Percentiles rank a stretch among this genome's conserved stretches.
phyloP scores from a whole-genome alignment of 2,329 filamentous ascomycete genomes.

The Colletotrichum phormii region DNA sequence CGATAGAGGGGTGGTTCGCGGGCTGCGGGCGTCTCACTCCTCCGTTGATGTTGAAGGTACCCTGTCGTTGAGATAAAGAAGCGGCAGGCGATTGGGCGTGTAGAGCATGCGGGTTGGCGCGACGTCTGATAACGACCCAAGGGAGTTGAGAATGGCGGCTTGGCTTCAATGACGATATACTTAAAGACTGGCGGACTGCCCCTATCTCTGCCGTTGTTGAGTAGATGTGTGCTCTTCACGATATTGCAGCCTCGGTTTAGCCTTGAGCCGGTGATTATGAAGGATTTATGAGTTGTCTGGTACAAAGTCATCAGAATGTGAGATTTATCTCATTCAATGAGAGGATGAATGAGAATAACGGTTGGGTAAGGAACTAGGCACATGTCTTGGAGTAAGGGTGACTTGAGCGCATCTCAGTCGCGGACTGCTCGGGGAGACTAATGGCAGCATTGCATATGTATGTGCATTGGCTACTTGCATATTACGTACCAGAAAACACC shows the following conservation, averaged over 20 bases:
- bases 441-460: not conserved
- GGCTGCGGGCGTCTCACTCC: slow-evolving; percentile 16
- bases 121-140: slow-evolving; percentile 23
- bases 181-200: not conserved
- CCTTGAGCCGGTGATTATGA: not conserved
- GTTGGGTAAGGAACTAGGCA: not conserved
- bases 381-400: not conserved
- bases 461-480: not conserved
- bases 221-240: not conserved
- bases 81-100: slow-evolving; percentile 17
- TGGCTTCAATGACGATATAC: slow-evolving; percentile 3
- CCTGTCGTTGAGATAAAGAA: slow-evolving; percentile 34
- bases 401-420: not conserved
- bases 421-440: not conserved
- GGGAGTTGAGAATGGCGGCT: slow-evolving; percentile 2
- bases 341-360: not conserved
- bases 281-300: not conserved
- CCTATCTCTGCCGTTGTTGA: not conserved
- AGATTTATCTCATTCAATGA: not conserved
- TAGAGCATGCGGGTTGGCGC: slow-evolving; percentile 21
- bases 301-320: not conserved
- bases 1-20: not conserved
- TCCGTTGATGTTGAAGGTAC: not conserved
- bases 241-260: not conserved
- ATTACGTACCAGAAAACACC: not conserved